A percentile compares a stretch with the other conserved stretches of the same genome.
phyloP scores from a whole-genome alignment of 495 filamentous ascomycete genomes.

The Lasiosphaeria ovina region DNA sequence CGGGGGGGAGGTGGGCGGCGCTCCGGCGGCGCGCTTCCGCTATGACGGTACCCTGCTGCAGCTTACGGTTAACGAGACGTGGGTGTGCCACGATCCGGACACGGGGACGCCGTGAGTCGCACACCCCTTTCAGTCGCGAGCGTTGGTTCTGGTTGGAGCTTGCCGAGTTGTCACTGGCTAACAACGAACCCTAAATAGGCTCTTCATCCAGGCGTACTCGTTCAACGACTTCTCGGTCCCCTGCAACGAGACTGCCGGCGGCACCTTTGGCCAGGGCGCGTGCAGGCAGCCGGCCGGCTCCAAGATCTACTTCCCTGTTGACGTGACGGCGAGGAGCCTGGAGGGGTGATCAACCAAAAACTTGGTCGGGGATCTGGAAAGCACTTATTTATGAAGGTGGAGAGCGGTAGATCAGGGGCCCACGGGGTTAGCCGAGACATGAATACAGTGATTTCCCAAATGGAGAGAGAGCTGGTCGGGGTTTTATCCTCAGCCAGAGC shows the following conservation, averaged over 20 bases:
- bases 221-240: background rate
- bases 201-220: slow-evolving; percentile 2
- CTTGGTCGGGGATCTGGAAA: no score
- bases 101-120: background rate
- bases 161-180: background rate
- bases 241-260: background rate
- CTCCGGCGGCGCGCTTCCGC: slow-evolving; percentile 4
- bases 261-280: background rate
- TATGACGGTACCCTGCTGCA: slow-evolving; percentile 14
- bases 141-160: background rate
- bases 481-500: no score
- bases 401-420: no score
- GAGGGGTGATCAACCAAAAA: background rate
- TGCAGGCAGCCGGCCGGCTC: slow-evolving; percentile 3
- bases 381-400: no score
- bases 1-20: background rate
- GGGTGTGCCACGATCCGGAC: slow-evolving; percentile 1
- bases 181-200: background rate
- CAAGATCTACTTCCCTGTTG: slow-evolving; percentile 6
- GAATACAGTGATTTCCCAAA: no score
- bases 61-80: slow-evolving; percentile 7
- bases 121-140: background rate
- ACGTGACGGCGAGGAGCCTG: background rate
- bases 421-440: no score
- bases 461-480: no score